Evolutionary conservation across 2,329 filamentous ascomycete genomes (phyloP).

Genomic region (Pseudocercospora vitis): DNA sequence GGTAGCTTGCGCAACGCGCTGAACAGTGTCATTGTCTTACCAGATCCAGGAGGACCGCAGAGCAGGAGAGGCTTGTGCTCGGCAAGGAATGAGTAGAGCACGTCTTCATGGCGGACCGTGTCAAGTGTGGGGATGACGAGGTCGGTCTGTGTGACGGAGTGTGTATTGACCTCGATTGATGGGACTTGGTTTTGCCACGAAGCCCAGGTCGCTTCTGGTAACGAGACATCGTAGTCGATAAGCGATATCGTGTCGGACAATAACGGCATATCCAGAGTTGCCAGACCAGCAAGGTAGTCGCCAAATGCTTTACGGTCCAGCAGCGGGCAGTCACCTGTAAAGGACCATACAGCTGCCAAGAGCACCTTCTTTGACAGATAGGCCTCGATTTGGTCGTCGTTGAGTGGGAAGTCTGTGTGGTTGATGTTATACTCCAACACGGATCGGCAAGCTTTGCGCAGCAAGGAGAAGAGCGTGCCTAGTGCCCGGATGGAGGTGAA

Average conservation of each 20-base stretch:
- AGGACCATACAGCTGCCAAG: slow-evolving; percentile 88
- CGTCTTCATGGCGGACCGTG: slow-evolving; percentile 95
- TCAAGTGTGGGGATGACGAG: slow-evolving; percentile 97
- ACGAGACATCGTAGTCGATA: slow-evolving; percentile 90
- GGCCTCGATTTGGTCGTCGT: slow-evolving; percentile 82
- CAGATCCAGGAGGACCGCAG: slow-evolving; percentile 94
- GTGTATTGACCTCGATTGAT: slow-evolving; percentile 93
- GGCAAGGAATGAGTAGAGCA: slow-evolving; percentile 98
- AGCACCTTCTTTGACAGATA: slow-evolving; percentile 94
- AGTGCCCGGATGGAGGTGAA: slow-evolving; percentile 89
- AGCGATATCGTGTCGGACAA: slow-evolving; percentile 73
- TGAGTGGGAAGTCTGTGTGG: slow-evolving; percentile 89
- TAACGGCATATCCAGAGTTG: slow-evolving; percentile 81
- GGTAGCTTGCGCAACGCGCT: slow-evolving; percentile 93
- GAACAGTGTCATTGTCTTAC: slow-evolving; percentile 99
- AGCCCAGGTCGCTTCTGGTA: slow-evolving; percentile 85
- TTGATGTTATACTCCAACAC: slow-evolving; percentile 95
- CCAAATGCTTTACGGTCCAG: slow-evolving; percentile 85
- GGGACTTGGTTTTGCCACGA: slow-evolving; percentile 95
- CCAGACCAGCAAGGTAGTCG: slow-evolving; percentile 76
- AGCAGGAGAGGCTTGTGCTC: slow-evolving; percentile 97
- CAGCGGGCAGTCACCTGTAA: slow-evolving; percentile 92
- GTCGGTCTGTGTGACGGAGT: slow-evolving; percentile 96
- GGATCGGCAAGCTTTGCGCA: slow-evolving; percentile 91
- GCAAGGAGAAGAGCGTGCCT: slow-evolving; percentile 87